phyloP scores from a whole-genome alignment of 1,284 basidiomycete species.

The Pseudozyma hubeiensis region DNA sequence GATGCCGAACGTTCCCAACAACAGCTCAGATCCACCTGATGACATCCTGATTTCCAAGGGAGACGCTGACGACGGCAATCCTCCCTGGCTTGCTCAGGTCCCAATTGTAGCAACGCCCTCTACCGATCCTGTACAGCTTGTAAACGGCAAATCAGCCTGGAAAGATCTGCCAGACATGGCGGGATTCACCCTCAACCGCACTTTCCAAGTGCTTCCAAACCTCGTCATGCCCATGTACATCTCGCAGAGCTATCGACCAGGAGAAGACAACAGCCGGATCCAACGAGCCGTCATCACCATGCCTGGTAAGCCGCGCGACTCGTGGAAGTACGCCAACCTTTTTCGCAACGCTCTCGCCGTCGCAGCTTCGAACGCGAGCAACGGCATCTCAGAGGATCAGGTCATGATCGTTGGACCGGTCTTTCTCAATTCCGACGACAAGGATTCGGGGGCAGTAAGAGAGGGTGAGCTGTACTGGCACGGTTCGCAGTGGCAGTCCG shows the following conservation, averaged over 20 bases:
- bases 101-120: constrained; percentile 38
- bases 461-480: constrained; percentile 50
- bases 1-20: constrained; percentile 34
- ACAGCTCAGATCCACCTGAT: constrained; percentile 16
- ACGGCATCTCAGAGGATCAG: constrained; percentile 31
- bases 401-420: constrained; percentile 56
- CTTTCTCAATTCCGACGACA: constrained; percentile 56
- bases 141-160: constrained; percentile 38
- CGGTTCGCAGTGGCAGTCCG: constrained; percentile 61
- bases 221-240: constrained; percentile 57
- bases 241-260: constrained; percentile 35
- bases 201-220: constrained; percentile 32
- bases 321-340: constrained; percentile 64
- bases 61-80: constrained; percentile 33
- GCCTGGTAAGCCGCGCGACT: constrained; percentile 63
- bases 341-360: constrained; percentile 51
- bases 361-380: constrained; percentile 38
- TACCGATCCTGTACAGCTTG: constrained; percentile 7
- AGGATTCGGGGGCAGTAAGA: constrained; percentile 43
- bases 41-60: constrained; percentile 47
- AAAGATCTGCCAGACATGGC: constrained; percentile 37
- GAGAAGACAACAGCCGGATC: constrained; percentile 41
- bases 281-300: constrained; percentile 58
- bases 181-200: constrained; percentile 57
- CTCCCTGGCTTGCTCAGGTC: constrained; percentile 32